A percentile compares a stretch with the other conserved stretches of the same genome.
These are phyloP conservation scores for Aspergillus floridensis DNA, from an alignment of 2,329 filamentous ascomycete species.

Conservation along the genomic window DNA sequence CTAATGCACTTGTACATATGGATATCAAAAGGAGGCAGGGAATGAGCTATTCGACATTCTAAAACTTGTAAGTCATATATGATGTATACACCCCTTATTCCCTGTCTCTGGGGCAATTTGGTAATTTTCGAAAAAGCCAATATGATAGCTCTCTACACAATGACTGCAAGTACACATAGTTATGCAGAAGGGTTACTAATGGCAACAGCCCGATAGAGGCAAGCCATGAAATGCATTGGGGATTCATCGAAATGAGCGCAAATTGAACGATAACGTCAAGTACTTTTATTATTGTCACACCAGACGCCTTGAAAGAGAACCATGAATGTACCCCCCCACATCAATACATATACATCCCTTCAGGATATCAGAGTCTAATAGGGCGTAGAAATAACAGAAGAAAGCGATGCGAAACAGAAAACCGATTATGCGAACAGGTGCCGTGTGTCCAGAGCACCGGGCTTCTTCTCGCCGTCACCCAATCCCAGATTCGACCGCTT, in stretches of 20 bases:
- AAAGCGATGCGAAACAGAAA: slow-evolving; percentile 15
- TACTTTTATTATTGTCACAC: slow-evolving; percentile 25
- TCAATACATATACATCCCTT: slow-evolving; percentile 36
- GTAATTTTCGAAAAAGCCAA: no score
- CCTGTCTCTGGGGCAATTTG: no score
- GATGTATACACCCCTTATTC: no score
- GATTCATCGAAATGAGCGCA: background rate
- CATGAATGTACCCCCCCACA: slow-evolving; percentile 30
- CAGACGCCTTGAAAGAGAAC: slow-evolving; percentile 34
- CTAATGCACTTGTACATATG: background rate
- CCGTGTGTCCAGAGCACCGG: slow-evolving; percentile 71
- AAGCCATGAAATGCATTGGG: no score
- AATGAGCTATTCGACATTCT: background rate
- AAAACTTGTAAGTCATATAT: background rate
- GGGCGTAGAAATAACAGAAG: slow-evolving; percentile 19
- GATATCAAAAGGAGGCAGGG: background rate
- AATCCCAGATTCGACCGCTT: slow-evolving; percentile 78
- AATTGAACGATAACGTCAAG: slow-evolving; percentile 4
- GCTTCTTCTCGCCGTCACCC: slow-evolving; percentile 58
- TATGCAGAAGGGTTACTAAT: no score
- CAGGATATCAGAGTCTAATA: slow-evolving; percentile 34
- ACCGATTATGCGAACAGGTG: slow-evolving; percentile 63
- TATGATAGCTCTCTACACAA: no score
- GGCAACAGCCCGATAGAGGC: no score
- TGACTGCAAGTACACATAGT: no score